Percentiles rank a stretch among this genome's conserved stretches.
phyloP scores from a whole-genome alignment of 2,329 filamentous ascomycete species.

The Botrytis sinoallii region DNA sequence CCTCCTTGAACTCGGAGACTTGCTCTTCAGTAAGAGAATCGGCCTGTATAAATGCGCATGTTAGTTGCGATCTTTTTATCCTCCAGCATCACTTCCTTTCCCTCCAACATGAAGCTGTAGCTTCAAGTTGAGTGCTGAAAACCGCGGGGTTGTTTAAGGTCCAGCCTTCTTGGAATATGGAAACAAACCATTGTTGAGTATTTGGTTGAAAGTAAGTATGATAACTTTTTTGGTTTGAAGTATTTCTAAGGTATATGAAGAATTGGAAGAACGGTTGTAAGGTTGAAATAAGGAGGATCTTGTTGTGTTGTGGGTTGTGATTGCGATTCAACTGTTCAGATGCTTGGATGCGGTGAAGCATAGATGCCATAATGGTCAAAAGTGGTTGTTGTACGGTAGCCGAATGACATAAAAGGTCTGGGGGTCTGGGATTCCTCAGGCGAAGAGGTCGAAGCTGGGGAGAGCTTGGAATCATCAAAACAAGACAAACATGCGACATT shows the following conservation, averaged over 20 bases:
- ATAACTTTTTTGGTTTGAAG: neutral
- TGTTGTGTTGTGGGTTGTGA: slow-evolving; percentile 7
- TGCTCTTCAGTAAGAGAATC: slow-evolving; percentile 99
- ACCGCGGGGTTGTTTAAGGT: neutral
- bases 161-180: neutral
- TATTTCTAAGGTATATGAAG: neutral
- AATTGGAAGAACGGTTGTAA: neutral
- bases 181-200: neutral
- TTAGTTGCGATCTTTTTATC: slow-evolving; percentile 19
- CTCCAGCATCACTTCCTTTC: neutral
- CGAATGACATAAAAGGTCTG: neutral
- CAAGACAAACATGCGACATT: slow-evolving; percentile 18
- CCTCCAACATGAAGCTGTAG: neutral
- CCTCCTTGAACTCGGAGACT: slow-evolving; percentile 99
- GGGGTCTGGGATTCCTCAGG: slow-evolving; percentile 13
- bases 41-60: slow-evolving; percentile 56
- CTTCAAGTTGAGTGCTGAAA: neutral
- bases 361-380: slow-evolving; percentile 4
- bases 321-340: slow-evolving; percentile 15
- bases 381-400: slow-evolving; percentile 1
- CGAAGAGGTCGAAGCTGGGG: slow-evolving; percentile 12
- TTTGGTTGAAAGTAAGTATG: neutral
- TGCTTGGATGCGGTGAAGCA: slow-evolving; percentile 7
- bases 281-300: neutral
- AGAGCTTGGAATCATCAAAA: slow-evolving; percentile 8